These are phyloP conservation scores for Xylaria scruposa DNA, from an alignment of 495 filamentous ascomycete genomes.

Conservation along the genomic window DNA sequence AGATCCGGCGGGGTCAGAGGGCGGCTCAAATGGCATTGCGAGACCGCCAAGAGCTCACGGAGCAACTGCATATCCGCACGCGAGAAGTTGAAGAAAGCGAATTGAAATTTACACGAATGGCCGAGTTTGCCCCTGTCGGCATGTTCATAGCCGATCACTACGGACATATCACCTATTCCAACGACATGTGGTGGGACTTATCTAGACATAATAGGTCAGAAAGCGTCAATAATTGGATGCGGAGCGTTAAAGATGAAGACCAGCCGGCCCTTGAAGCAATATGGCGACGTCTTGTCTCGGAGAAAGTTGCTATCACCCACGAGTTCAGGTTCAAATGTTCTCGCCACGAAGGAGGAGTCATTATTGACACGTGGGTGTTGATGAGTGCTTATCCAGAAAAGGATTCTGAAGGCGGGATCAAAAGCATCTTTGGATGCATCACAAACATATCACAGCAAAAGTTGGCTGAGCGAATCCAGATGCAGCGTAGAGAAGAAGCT, in stretches of 20 bases:
- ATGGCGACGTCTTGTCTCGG: constrained; percentile 64
- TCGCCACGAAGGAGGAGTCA: constrained; percentile 64
- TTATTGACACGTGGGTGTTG: constrained; percentile 72
- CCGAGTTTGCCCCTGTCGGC: constrained; percentile 73
- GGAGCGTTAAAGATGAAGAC: constrained; percentile 68
- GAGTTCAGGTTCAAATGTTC: constrained; percentile 73
- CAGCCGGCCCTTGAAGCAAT: constrained; percentile 55
- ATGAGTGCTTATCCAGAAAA: constrained; percentile 74
- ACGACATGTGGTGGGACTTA: constrained; percentile 76
- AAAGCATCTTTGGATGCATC: constrained; percentile 73
- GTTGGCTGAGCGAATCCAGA: constrained; percentile 68
- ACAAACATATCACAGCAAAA: constrained; percentile 65
- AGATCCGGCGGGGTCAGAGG: constrained; percentile 69
- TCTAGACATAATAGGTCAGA: constrained; percentile 61
- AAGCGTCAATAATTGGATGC: constrained; percentile 67
- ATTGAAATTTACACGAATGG: constrained; percentile 76
- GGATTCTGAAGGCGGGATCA: constrained; percentile 60
- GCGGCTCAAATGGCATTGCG: constrained; percentile 70
- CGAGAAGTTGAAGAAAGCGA: constrained; percentile 73
- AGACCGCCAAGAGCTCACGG: constrained; percentile 69
- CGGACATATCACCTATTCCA: constrained; percentile 71
- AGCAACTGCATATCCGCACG: constrained; percentile 69
- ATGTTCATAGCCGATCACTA: constrained; percentile 72
- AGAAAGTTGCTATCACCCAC: constrained; percentile 62
- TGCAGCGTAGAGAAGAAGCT: constrained; percentile 64